Base-by-base conservation (phyloP, 495 filamentous ascomycete species). In the Lasiosphaeris hirsuta region DNA sequence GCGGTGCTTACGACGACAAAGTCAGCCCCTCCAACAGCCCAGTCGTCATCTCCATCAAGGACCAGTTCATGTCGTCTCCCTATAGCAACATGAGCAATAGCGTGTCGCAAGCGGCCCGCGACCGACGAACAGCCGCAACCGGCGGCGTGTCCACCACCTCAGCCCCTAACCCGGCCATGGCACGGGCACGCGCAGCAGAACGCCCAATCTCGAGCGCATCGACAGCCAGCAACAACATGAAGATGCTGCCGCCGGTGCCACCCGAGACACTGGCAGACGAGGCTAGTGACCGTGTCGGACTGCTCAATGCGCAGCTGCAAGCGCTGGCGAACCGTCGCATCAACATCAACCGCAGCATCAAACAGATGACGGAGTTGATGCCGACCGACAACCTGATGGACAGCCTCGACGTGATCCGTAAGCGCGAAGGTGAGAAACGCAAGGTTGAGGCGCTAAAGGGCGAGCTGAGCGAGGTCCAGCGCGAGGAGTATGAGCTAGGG, bases 401-500 rank as follows among this genome's bases (percentile, higher is more conserved):
- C 38, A 75, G 71, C 41, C 66, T 63, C 7, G 75, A 74, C 46
- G 78, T 79, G 23, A 55, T 72, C 14, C 68, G 69, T 39, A 77
- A 77, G 62, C 72, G 86, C 59, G 81, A 89, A 23, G 78, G 81
- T 39, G 86, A 92, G 65, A 92, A 90, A 72, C 80, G 74, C 58
- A 89, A 85, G 58, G 81, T 95, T 2, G 83, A 86, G 61, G 77
- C 74, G 36, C 74, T 95, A n/a, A 78, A 84, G 41, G 75, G 74
- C 56, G 90, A 95, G 69, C 78, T 95, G 38, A 86, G 86, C 7
- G 90, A 95, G 51, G 83, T 96, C 19, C 81, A 84, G 73, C 78
- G 84, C 56, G 85, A 94, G 71, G 85, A 92, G 65, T 90, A 96
- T 66, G 92, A 96, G 58, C 75, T 93, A 39, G 92, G 92, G 9